A percentile compares a stretch with the other conserved stretches of the same genome.
These are phyloP conservation scores for Takakia lepidozioides DNA, from an alignment of 225 moss, liverwort and hornwort genomes.

Conservation along the genomic window DNA sequence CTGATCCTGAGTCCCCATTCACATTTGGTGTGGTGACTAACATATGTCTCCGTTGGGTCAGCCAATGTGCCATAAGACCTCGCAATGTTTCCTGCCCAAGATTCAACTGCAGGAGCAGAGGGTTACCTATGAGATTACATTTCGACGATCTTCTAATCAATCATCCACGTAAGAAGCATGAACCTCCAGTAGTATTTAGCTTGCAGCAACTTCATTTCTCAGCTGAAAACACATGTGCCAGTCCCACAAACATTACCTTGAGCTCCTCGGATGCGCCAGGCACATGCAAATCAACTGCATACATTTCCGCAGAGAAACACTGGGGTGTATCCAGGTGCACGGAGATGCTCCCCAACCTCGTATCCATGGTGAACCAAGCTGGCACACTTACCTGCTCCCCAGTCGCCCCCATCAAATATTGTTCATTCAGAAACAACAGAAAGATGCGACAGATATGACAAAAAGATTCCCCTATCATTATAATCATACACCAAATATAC, in stretches of 20 bases:
- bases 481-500: too few species aligned
- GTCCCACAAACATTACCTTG: slow-evolving; percentile 39
- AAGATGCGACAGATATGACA: too few species aligned
- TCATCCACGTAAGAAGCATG: too few species aligned
- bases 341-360: slow-evolving; percentile 88
- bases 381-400: slow-evolving; percentile 81
- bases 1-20: slow-evolving; percentile 60
- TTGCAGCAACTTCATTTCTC: too few species aligned
- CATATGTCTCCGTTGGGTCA: slow-evolving; percentile 45
- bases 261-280: slow-evolving; percentile 81
- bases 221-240: too few species aligned
- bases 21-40: slow-evolving; percentile 18
- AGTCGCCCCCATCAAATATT: too few species aligned
- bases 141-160: too few species aligned
- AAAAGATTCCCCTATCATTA: too few species aligned
- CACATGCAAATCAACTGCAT: slow-evolving; percentile 81
- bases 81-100: slow-evolving; percentile 82
- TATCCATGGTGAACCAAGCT: slow-evolving; percentile 94
- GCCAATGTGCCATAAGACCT: slow-evolving; percentile 70
- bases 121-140: too few species aligned
- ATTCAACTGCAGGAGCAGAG: slow-evolving; percentile 52
- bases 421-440: too few species aligned
- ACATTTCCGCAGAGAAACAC: slow-evolving; percentile 93
- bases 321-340: slow-evolving; percentile 90
- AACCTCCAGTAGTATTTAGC: too few species aligned